Percentiles rank a stretch among this genome's conserved stretches.
Evolutionary conservation across 2,329 filamentous ascomycete genomes (phyloP).

Genomic region (Pseudogymnoascus sp.): DNA sequence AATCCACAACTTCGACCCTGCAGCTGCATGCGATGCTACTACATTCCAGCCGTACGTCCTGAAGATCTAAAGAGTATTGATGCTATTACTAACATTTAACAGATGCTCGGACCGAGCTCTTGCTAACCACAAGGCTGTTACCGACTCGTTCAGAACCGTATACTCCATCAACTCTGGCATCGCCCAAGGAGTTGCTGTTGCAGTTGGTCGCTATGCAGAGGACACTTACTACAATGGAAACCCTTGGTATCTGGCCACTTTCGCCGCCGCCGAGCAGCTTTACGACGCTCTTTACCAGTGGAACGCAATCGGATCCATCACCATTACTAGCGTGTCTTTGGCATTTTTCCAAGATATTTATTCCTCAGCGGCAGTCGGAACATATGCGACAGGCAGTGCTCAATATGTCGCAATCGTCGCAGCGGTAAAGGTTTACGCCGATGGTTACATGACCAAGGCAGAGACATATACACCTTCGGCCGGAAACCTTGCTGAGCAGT

Average conservation of each 20-base stretch:
- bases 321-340: constrained; percentile 55
- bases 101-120: constrained; percentile 43
- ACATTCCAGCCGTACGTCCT: constrained; percentile 65
- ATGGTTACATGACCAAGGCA: constrained; percentile 44
- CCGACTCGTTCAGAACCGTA: constrained; percentile 64
- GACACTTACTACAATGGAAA: constrained; percentile 72
- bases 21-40: constrained; percentile 54
- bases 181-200: constrained; percentile 47
- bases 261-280: constrained; percentile 71
- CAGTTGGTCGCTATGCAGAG: constrained; percentile 60
- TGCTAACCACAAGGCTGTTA: constrained; percentile 67
- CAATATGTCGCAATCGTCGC: constrained; percentile 55
- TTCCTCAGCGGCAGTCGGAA: constrained; percentile 50
- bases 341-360: constrained; percentile 63
- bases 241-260: constrained; percentile 71
- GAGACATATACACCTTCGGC: constrained; percentile 43
- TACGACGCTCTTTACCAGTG: constrained; percentile 70
- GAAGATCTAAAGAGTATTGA: not conserved
- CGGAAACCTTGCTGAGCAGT: constrained; percentile 63
- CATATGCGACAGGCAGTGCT: constrained; percentile 49
- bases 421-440: constrained; percentile 55
- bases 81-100: not conserved
- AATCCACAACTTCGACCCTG: constrained; percentile 63
- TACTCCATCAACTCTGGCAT: constrained; percentile 64
- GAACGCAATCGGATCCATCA: constrained; percentile 53